Percentiles rank a stretch among this genome's conserved stretches.
Conservation (phyloP, 2,329 filamentous ascomycete genomes). For the Ustulina deusta region DNA sequence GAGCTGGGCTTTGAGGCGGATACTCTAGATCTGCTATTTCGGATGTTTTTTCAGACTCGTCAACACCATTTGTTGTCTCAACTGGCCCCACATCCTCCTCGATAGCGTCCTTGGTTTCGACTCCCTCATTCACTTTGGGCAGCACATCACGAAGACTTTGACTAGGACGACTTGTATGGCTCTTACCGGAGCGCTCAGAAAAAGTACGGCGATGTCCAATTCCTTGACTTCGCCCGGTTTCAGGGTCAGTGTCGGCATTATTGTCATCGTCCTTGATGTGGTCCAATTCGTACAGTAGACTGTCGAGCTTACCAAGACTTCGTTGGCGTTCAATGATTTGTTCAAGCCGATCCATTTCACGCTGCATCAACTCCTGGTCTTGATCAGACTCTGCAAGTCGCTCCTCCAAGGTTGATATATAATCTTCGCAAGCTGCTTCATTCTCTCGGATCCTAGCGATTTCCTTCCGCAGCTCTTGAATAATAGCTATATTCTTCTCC, state of each 20-base stretch:
- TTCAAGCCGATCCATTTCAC: conserved; percentile 92
- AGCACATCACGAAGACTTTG: conserved; percentile 65
- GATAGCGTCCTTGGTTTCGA: conserved; percentile 39
- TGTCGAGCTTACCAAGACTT: conserved; percentile 94
- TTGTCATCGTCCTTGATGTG: conserved; percentile 73
- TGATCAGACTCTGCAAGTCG: conserved; percentile 95
- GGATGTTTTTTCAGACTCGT: conserved; percentile 26
- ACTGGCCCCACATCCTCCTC: conserved; percentile 46
- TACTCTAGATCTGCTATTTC: conserved; percentile 48
- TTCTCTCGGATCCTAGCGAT: conserved; percentile 88
- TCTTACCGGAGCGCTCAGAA: conserved; percentile 66
- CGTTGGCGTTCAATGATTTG: conserved; percentile 95
- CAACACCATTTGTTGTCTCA: conserved; percentile 30
- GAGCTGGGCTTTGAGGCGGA: conserved; percentile 76
- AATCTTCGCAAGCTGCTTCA: conserved; percentile 91
- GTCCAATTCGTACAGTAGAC: conserved; percentile 90
- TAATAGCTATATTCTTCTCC: conserved; percentile 88
- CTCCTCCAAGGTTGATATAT: conserved; percentile 96
- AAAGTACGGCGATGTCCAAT: conserved; percentile 59
- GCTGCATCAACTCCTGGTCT: conserved; percentile 95
- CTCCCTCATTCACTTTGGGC: conserved; percentile 62
- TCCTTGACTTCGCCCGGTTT: conserved; percentile 55
- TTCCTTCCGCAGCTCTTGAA: conserved; percentile 90
- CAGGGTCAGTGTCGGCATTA: conserved; percentile 48
- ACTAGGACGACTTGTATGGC: conserved; percentile 65